A percentile compares a stretch with the other conserved stretches of the same genome.
Evolutionary conservation across 1,139 yeast genomes (phyloP).

Genomic region (Suhomyces taliae): DNA sequence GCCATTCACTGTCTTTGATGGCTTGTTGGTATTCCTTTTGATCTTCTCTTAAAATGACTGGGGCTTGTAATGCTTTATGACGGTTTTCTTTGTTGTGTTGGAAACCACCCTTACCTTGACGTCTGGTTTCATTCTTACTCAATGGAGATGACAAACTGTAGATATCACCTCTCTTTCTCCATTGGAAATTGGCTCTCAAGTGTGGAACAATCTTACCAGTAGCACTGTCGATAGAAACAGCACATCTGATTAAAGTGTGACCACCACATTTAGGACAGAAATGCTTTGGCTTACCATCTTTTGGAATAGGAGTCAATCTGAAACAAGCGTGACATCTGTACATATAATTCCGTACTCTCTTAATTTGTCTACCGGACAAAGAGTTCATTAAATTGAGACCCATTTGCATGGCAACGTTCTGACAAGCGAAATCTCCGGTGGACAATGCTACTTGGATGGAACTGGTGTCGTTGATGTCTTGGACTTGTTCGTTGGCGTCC

Average conservation of each 20-base stretch:
- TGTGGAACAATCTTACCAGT: conserved; percentile 90
- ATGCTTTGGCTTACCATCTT: conserved; percentile 73
- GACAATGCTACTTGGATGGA: conserved; percentile 74
- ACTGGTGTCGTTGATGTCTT: conserved; percentile 26
- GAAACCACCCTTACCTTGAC: conserved; percentile 69
- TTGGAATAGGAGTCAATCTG: conserved; percentile 73
- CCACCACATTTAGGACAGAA: conserved; percentile 98
- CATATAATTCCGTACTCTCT: conserved; percentile 87
- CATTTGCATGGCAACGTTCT: conserved; percentile 88
- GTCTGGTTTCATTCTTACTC: conserved; percentile 61
- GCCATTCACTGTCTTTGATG: conserved; percentile 84
- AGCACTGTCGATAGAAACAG: conserved; percentile 76
- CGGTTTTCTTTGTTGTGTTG: conserved; percentile 66
- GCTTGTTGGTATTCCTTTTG: conserved; percentile 92
- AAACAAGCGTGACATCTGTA: conserved; percentile 97
- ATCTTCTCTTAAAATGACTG: conserved; percentile 78
- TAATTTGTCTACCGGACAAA: conserved; percentile 81
- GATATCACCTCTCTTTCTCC: conserved; percentile 87
- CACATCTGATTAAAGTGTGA: conserved; percentile 82
- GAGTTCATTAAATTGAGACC: conserved; percentile 85
- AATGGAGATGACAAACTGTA: conserved; percentile 74
- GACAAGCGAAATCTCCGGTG: conserved; percentile 97
- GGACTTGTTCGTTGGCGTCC: conserved; percentile 52
- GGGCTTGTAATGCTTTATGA: conserved; percentile 51
- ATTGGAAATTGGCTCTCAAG: conserved; percentile 85